phyloP scores from a whole-genome alignment of 345 rosid genomes.

The Orychophragmus violaceus region DNA sequence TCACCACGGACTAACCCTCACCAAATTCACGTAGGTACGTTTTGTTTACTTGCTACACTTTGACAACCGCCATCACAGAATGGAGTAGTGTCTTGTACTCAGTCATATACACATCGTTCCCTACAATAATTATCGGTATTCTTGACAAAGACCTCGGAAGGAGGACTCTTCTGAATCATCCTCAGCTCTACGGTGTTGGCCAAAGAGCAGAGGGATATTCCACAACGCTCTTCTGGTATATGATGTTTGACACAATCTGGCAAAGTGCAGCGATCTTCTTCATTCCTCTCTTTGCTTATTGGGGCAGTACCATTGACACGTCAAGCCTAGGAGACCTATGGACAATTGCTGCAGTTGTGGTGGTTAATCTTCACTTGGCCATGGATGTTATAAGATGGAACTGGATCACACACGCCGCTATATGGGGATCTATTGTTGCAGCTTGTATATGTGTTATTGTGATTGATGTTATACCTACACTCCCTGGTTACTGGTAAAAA shows the following conservation, averaged over 20 bases:
- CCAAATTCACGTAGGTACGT: slow-evolving; percentile 49
- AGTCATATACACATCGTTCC: slow-evolving; percentile 74
- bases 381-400: slow-evolving; percentile 90
- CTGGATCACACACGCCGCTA: slow-evolving; percentile 80
- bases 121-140: slow-evolving; percentile 79
- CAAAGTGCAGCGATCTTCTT: slow-evolving; percentile 76
- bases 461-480: slow-evolving; percentile 61
- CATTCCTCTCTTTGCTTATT: slow-evolving; percentile 70
- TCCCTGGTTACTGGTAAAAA: slow-evolving; percentile 86
- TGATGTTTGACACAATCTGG: slow-evolving; percentile 82
- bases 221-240: slow-evolving; percentile 73
- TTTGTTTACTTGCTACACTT: slow-evolving; percentile 68
- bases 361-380: slow-evolving; percentile 86
- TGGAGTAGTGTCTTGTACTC: slow-evolving; percentile 98
- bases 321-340: slow-evolving; percentile 91
- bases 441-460: slow-evolving; percentile 67
- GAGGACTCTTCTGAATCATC: slow-evolving; percentile 56
- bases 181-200: slow-evolving; percentile 90
- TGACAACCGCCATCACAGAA: slow-evolving; percentile 90
- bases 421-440: slow-evolving; percentile 95
- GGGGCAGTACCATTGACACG: slow-evolving; percentile 67
- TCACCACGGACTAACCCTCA: slow-evolving; percentile 1
- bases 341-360: slow-evolving; percentile 83
- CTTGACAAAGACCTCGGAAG: slow-evolving; percentile 87
- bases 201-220: slow-evolving; percentile 78